Evolutionary conservation across 805 yeast species (phyloP).

Genomic region (Ogataea trehaloabstinens): DNA sequence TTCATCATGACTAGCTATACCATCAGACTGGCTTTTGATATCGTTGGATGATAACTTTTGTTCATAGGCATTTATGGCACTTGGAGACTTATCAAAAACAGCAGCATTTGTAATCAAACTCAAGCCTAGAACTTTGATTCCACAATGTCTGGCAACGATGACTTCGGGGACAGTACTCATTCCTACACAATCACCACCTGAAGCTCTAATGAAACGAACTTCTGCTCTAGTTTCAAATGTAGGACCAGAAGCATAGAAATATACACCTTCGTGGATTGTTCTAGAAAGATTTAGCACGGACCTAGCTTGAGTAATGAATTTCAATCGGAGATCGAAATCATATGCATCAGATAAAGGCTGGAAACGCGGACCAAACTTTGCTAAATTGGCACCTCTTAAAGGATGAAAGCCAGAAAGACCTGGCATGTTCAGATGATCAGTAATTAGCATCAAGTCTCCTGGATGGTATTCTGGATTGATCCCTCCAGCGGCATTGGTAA

Average conservation of each 20-base stretch:
- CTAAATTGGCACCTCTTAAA: constrained; percentile 81
- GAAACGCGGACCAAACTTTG: constrained; percentile 80
- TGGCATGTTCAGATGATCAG: constrained; percentile 87
- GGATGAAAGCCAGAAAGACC: constrained; percentile 90
- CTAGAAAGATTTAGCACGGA: constrained; percentile 46
- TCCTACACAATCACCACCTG: constrained; percentile 95
- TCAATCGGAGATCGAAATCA: constrained; percentile 65
- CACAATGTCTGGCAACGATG: constrained; percentile 85
- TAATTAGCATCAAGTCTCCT: constrained; percentile 89
- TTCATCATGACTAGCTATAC: constrained; percentile 90
- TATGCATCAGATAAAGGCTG: constrained; percentile 88
- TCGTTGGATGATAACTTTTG: constrained; percentile 32
- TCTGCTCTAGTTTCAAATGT: constrained; percentile 93
- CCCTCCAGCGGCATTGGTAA: constrained; percentile 98
- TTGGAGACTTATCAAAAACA: constrained; percentile 65
- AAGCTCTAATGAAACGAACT: constrained; percentile 61
- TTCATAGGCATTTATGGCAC: constrained; percentile 49
- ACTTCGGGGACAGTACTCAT: constrained; percentile 99
- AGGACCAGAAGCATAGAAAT: constrained; percentile 86
- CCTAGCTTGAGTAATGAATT: constrained; percentile 54
- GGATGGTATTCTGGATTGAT: constrained; percentile 61
- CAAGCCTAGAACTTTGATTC: constrained; percentile 77
- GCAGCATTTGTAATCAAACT: constrained; percentile 85
- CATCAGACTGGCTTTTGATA: constrained; percentile 46
- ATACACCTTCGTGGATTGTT: constrained; percentile 79